Conservation (phyloP, 2,329 filamentous ascomycete species). For the Ophiostoma tasmaniense region DNA sequence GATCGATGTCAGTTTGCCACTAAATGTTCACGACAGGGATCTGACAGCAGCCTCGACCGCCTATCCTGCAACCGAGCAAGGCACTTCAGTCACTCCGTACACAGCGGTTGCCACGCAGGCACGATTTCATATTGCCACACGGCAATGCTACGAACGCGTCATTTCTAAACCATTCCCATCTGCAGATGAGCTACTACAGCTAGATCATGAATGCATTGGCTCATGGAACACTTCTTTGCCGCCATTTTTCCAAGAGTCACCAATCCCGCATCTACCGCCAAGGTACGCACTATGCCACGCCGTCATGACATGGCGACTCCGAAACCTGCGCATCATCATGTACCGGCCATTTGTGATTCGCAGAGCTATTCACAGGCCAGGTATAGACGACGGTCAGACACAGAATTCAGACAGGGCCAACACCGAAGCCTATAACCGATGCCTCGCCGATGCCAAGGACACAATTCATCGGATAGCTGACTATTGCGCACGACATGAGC, state of each 20-base stretch:
- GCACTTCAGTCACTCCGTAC: not conserved
- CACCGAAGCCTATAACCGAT: conserved; percentile 29
- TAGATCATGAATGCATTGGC: not conserved
- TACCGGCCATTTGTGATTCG: conserved; percentile 39
- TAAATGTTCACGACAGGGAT: conserved; percentile 24
- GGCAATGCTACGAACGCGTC: not conserved
- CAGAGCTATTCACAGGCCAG: conserved; percentile 20
- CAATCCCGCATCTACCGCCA: conserved; percentile 20
- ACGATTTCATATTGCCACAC: not conserved
- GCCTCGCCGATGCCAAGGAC: conserved; percentile 34
- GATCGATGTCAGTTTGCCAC: conserved; percentile 22
- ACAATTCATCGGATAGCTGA: conserved; percentile 33
- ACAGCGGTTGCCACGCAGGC: not conserved
- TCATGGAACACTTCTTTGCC: not conserved
- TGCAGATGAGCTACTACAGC: not conserved
- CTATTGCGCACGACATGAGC: conserved; percentile 32
- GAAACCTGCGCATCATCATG: conserved; percentile 41
- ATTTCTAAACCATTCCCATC: not conserved
- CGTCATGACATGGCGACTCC: conserved; percentile 36
- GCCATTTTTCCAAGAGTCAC: not conserved
- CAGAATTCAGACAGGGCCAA: conserved; percentile 4
- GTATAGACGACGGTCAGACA: not conserved
- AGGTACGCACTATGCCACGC: conserved; percentile 34
- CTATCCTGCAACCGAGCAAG: not conserved
- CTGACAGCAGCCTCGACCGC: conserved; percentile 30